Evolutionary conservation across 2,329 filamentous ascomycete species (phyloP).

Genomic region (Fusarium tanahbumbuense): DNA sequence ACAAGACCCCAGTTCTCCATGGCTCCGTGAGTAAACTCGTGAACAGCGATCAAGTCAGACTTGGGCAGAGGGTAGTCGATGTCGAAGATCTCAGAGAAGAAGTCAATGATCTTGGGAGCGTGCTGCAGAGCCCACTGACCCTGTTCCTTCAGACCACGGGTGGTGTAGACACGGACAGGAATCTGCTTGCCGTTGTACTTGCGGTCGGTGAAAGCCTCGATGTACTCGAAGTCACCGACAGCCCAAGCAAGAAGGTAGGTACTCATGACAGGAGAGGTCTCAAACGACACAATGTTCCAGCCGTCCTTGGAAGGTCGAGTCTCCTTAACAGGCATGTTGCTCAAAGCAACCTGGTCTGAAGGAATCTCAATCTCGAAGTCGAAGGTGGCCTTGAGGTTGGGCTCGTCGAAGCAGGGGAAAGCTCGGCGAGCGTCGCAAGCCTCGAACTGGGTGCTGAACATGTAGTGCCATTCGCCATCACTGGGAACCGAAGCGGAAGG

Average conservation of each 20-base stretch:
- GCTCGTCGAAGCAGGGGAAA: slow-evolving; percentile 98
- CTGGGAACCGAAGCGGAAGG: slow-evolving; percentile 82
- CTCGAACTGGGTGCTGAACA: slow-evolving; percentile 98
- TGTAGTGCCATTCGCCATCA: slow-evolving; percentile 74
- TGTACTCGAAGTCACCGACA: slow-evolving; percentile 95
- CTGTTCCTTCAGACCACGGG: slow-evolving; percentile 91
- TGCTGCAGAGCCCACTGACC: slow-evolving; percentile 90
- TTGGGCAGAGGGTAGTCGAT: slow-evolving; percentile 95
- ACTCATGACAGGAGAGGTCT: slow-evolving; percentile 89
- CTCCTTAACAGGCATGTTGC: slow-evolving; percentile 93
- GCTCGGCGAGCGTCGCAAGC: slow-evolving; percentile 93
- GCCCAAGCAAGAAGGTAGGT: slow-evolving; percentile 94
- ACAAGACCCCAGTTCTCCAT: slow-evolving; percentile 99
- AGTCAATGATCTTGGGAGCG: slow-evolving; percentile 93
- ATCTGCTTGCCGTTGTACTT: slow-evolving; percentile 92
- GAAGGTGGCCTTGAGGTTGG: slow-evolving; percentile 95
- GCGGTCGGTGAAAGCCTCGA: slow-evolving; percentile 89
- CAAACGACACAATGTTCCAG: slow-evolving; percentile 81
- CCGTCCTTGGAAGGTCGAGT: slow-evolving; percentile 69
- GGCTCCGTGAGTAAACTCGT: slow-evolving; percentile 88
- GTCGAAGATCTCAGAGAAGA: slow-evolving; percentile 93
- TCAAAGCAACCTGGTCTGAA: slow-evolving; percentile 86
- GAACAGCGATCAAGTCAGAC: slow-evolving; percentile 88
- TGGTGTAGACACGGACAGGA: slow-evolving; percentile 95
- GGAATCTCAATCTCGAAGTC: slow-evolving; percentile 94